A percentile compares a stretch with the other conserved stretches of the same genome.
Conservation (phyloP, 2,329 filamentous ascomycete species). For the Fusarium annulatum region DNA sequence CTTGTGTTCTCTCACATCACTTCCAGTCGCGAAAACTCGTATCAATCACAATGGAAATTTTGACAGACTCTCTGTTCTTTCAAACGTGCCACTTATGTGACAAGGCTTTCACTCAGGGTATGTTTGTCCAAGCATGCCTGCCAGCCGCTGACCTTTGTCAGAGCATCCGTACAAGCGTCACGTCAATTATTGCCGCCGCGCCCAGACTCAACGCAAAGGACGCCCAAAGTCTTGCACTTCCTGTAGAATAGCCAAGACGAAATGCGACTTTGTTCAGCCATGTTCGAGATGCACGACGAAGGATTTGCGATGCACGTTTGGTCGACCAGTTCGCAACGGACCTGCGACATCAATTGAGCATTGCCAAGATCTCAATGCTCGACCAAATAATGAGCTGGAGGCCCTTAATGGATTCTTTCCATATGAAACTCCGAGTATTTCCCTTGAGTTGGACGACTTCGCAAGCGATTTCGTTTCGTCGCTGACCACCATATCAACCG, state of each 20-base stretch:
- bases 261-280: constrained; percentile 40
- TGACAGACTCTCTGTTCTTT: not conserved
- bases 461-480: not conserved
- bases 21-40: too few species aligned
- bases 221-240: constrained; percentile 37
- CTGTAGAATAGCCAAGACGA: constrained; percentile 39
- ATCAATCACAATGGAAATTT: not conserved
- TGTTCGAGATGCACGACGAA: constrained; percentile 36
- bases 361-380: fast-evolving
- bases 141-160: not conserved
- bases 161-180: constrained; percentile 42
- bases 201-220: constrained; percentile 40
- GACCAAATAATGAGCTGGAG: not conserved
- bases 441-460: not conserved
- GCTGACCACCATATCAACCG: fast-evolving
- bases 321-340: not conserved
- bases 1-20: fast-evolving
- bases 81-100: constrained; percentile 34
- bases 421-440: fast-evolving
- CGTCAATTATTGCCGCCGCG: constrained; percentile 42
- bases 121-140: fast-evolving
- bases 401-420: fast-evolving
- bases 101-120: constrained; percentile 39
- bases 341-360: fast-evolving
- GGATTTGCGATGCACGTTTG: constrained; percentile 27